Evolutionary conservation across 345 rosid genomes (phyloP).

Genomic region (Trapa bicornis): DNA sequence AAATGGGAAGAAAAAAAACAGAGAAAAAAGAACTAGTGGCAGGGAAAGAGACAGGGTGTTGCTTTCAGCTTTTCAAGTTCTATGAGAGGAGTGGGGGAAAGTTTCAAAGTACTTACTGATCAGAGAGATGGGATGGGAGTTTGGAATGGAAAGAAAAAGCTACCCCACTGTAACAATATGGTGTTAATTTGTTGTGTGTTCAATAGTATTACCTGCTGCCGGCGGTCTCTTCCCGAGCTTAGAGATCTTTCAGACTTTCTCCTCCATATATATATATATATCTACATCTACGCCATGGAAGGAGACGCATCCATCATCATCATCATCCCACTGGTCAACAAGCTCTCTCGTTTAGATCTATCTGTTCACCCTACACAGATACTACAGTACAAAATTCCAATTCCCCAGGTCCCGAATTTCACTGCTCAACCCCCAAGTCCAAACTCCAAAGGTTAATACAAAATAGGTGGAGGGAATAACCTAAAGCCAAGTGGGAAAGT

Average conservation of each 20-base stretch:
- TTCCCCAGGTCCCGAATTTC: not conserved
- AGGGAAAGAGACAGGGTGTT: conserved; percentile 38
- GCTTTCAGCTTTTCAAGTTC: conserved; percentile 30
- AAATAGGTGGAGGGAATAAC: not conserved
- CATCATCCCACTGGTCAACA: not conserved
- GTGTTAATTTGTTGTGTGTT: not conserved
- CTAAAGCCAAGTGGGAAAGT: not conserved
- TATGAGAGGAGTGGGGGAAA: not conserved
- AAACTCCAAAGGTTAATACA: not conserved
- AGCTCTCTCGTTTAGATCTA: not conserved
- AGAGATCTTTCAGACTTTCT: not conserved
- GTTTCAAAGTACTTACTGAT: no score
- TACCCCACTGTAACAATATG: not conserved
- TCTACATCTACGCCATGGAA: not conserved
- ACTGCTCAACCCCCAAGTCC: not conserved
- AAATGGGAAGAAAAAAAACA: conserved; percentile 1
- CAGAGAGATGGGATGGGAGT: not conserved
- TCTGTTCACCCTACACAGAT: not conserved
- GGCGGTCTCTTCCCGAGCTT: not conserved
- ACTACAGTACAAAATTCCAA: conserved; percentile 4
- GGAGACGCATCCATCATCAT: not conserved
- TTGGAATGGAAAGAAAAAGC: not conserved
- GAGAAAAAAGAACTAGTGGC: conserved; percentile 39
- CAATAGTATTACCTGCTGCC: not conserved
- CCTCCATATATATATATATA: not conserved